Conservation (phyloP, 2,329 filamentous ascomycete genomes). For the Lasiodiplodia gonubiensis region DNA sequence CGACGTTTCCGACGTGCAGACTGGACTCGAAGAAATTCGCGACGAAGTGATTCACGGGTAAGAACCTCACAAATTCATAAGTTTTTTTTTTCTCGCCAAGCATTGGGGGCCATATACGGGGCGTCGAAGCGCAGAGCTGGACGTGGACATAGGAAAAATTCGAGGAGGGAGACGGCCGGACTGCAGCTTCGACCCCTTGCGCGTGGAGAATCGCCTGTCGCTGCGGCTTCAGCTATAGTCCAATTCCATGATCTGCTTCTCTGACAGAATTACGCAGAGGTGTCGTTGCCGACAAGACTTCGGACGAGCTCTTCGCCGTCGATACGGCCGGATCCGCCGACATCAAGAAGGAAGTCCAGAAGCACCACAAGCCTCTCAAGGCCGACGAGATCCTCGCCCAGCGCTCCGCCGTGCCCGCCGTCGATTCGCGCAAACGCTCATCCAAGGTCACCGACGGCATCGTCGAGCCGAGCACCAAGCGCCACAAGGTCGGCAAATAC, state of each 20-base stretch:
- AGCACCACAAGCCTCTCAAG: slow-evolving; percentile 78
- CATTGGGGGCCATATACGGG: background rate
- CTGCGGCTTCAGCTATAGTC: background rate
- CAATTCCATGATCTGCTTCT: background rate
- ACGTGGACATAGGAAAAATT: background rate
- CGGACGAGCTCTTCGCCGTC: slow-evolving; percentile 82
- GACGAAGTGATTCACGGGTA: slow-evolving; percentile 92
- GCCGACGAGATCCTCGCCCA: slow-evolving; percentile 89
- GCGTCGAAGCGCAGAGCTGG: background rate
- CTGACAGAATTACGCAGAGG: slow-evolving; percentile 63
- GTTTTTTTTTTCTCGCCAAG: background rate
- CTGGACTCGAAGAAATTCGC: slow-evolving; percentile 81
- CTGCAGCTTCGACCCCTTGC: background rate
- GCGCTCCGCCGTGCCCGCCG: slow-evolving; percentile 79
- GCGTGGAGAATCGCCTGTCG: background rate
- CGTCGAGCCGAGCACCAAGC: slow-evolving; percentile 70
- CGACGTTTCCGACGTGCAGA: slow-evolving; percentile 83
- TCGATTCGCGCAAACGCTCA: slow-evolving; percentile 79
- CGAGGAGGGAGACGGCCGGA: background rate
- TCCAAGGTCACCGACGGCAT: slow-evolving; percentile 75
- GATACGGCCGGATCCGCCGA: slow-evolving; percentile 74
- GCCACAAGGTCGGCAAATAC: slow-evolving; percentile 68
- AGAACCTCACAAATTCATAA: slow-evolving; percentile 26
- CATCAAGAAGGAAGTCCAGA: slow-evolving; percentile 69
- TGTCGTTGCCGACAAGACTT: slow-evolving; percentile 80